phyloP scores from a whole-genome alignment of 2,329 filamentous ascomycete species.

The Fusarium sp. region DNA sequence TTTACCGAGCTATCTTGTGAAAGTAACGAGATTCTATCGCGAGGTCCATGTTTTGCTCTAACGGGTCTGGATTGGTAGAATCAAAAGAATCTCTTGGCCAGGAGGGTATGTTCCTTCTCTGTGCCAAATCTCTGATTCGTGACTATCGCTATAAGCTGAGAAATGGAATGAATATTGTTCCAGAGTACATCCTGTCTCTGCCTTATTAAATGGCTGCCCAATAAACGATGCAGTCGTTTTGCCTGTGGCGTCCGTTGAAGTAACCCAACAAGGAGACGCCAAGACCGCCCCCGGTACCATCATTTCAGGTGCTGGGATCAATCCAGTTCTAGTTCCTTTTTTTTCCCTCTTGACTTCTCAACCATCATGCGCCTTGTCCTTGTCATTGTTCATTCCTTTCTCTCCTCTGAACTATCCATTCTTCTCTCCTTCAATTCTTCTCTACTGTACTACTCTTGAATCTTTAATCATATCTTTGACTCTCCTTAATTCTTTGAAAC shows the following conservation, averaged over 20 bases:
- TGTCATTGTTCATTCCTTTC: slow-evolving; percentile 25
- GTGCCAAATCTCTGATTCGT: no score
- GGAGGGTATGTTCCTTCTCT: not conserved
- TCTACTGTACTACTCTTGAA: not conserved
- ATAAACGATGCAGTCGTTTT: slow-evolving; percentile 20
- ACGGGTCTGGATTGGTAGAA: not conserved
- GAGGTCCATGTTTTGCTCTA: not conserved
- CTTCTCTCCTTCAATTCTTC: slow-evolving; percentile 13
- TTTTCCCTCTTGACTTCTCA: slow-evolving; percentile 16
- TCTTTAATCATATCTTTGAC: slow-evolving; percentile 5
- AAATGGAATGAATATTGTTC: not conserved
- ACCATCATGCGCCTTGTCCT: slow-evolving; percentile 24
- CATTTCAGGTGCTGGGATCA: slow-evolving; percentile 35
- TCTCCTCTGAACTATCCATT: slow-evolving; percentile 1
- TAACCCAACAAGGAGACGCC: slow-evolving; percentile 34
- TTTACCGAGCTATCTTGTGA: slow-evolving; percentile 20
- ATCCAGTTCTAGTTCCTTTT: slow-evolving; percentile 11
- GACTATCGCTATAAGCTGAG: no score
- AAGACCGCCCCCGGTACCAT: slow-evolving; percentile 34
- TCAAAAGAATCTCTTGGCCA: no score
- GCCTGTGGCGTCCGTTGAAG: slow-evolving; percentile 30
- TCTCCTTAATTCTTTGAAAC: slow-evolving; percentile 15
- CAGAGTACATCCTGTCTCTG: slow-evolving; percentile 1
- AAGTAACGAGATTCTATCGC: not conserved
- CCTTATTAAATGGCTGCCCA: slow-evolving; percentile 15